These are phyloP conservation scores for Boletus speciosus DNA, from an alignment of 768 basidiomycete genomes.

Conservation along the genomic window DNA sequence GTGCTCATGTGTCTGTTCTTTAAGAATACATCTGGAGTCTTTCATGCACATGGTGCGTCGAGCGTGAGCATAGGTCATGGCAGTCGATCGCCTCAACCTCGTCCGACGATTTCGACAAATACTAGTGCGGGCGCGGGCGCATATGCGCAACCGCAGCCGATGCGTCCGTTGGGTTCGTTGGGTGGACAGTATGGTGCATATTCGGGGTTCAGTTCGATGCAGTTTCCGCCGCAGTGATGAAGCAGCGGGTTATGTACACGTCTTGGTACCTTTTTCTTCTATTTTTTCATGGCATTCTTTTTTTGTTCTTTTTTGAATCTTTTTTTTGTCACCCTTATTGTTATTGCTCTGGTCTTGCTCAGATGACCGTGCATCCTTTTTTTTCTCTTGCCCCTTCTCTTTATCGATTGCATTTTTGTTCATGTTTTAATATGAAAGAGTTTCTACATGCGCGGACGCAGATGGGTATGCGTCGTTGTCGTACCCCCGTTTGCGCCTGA, in stretches of 20 bases:
- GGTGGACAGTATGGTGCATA: conserved; percentile 21
- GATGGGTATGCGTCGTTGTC: background rate
- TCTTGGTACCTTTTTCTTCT: background rate
- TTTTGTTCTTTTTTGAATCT: background rate
- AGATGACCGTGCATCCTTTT: conserved; percentile 2
- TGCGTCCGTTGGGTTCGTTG: conserved; percentile 13
- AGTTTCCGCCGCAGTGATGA: conserved; percentile 15
- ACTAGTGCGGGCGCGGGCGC: background rate
- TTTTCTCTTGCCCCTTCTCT: background rate
- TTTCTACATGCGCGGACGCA: background rate
- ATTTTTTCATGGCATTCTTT: background rate
- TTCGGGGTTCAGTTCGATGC: conserved; percentile 23
- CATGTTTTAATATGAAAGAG: background rate
- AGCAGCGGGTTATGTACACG: background rate
- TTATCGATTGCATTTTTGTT: background rate
- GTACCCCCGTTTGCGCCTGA: background rate
- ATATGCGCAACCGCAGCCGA: conserved; percentile 26
- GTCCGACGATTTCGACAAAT: conserved; percentile 11
- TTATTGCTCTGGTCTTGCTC: conserved; percentile 19
- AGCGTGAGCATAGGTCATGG: conserved; percentile 6
- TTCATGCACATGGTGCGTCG: conserved; percentile 17
- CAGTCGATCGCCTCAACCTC: conserved; percentile 20
- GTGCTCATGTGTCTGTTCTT: conserved; percentile 3
- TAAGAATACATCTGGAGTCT: conserved; percentile 24
- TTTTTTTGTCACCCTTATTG: conserved; percentile 13